Evolutionary conservation across 495 filamentous ascomycete genomes (phyloP).

Genomic region (Xylaria telfairii): DNA sequence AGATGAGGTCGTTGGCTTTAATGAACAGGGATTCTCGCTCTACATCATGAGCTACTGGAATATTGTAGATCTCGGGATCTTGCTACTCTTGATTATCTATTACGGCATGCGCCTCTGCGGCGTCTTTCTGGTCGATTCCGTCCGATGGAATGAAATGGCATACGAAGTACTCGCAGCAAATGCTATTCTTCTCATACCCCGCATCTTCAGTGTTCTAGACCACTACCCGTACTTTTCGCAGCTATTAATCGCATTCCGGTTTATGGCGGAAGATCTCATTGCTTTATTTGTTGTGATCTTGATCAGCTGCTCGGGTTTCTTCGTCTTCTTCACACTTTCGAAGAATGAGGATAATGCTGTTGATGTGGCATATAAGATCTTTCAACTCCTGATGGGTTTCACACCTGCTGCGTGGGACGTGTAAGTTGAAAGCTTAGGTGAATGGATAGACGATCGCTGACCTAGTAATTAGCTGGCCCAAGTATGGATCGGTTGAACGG

Average conservation of each 20-base stretch:
- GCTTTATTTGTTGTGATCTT: constrained; percentile 83
- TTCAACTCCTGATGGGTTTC: constrained; percentile 92
- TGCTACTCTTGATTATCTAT: constrained; percentile 84
- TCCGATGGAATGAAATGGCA: constrained; percentile 75
- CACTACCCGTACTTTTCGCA: constrained; percentile 96
- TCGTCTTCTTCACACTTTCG: constrained; percentile 87
- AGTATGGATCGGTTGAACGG: constrained; percentile 79
- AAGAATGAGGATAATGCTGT: constrained; percentile 65
- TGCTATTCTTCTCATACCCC: constrained; percentile 85
- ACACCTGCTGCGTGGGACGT: constrained; percentile 59
- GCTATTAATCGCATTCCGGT: constrained; percentile 86
- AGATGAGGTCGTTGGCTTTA: constrained; percentile 91
- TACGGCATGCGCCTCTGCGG: constrained; percentile 89
- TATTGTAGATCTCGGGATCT: constrained; percentile 86
- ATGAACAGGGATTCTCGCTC: constrained; percentile 89
- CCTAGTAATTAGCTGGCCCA: constrained; percentile 67
- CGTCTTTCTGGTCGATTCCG: constrained; percentile 73
- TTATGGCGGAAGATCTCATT: constrained; percentile 88
- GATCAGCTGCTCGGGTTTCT: constrained; percentile 89
- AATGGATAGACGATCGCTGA: constrained; percentile 24
- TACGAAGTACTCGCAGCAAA: constrained; percentile 91
- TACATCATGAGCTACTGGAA: constrained; percentile 99
- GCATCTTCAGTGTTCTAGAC: constrained; percentile 88
- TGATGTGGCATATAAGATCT: constrained; percentile 82
- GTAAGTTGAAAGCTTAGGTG: constrained; percentile 37